These are phyloP conservation scores for Brassica hybrid DNA, from an alignment of 441 rosid genomes.

Conservation along the genomic window DNA sequence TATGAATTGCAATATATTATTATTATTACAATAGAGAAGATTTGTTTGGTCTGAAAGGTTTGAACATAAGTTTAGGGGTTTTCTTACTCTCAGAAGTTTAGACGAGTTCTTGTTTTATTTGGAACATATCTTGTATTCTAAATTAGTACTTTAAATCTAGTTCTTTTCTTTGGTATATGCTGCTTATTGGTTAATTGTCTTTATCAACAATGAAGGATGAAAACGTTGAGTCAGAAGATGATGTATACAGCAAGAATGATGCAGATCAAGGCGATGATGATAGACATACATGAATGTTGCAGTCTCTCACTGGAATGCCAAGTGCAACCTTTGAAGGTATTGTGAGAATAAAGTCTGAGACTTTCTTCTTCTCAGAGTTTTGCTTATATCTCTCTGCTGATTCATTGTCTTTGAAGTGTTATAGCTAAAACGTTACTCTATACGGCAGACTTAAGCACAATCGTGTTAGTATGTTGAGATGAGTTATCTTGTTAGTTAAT, in stretches of 20 bases:
- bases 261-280: neutral
- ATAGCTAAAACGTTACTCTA: neutral
- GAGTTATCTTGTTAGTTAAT: neutral
- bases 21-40: neutral
- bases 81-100: too few species aligned
- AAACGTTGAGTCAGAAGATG: constrained; percentile 70
- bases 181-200: neutral
- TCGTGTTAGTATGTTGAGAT: neutral
- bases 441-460: neutral
- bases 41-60: neutral
- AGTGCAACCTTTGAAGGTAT: too few species aligned
- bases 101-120: too few species aligned
- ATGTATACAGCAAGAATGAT: constrained; percentile 30
- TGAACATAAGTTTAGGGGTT: neutral
- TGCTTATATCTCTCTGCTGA: neutral
- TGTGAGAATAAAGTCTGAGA: too few species aligned
- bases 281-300: too few species aligned
- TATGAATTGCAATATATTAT: neutral
- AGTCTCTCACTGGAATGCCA: too few species aligned
- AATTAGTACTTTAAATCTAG: neutral
- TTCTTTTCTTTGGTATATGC: neutral
- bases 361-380: neutral
- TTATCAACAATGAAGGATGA: constrained; percentile 61
- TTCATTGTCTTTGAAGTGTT: neutral
- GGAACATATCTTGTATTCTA: too few species aligned